A percentile compares a stretch with the other conserved stretches of the same genome.
Evolutionary conservation across 805 yeast species (phyloP).

Genomic region (Tetrapisispora phaffii): DNA sequence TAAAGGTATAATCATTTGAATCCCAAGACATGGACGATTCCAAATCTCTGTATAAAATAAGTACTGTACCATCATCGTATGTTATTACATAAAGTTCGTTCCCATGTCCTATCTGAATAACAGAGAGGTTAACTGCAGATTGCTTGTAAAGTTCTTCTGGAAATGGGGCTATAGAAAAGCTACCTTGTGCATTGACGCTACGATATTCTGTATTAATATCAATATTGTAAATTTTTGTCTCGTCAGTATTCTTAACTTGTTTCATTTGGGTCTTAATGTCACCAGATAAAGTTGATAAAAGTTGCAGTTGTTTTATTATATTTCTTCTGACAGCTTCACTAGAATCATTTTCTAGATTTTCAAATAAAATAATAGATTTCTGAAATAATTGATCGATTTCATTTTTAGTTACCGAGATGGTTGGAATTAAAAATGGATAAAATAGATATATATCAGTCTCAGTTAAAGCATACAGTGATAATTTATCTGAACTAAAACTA

Average conservation of each 20-base stretch:
- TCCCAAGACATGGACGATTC: constrained; percentile 33
- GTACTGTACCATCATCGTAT: constrained; percentile 25
- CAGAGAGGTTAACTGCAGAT: constrained; percentile 31
- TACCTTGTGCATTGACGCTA: constrained; percentile 37
- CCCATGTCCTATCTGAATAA: constrained; percentile 17
- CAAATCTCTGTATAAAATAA: constrained; percentile 26
- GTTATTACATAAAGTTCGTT: constrained; percentile 21
- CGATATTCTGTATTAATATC: constrained; percentile 16
- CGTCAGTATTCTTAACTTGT: not conserved
- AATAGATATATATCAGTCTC: constrained; percentile 48
- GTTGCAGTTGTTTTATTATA: constrained; percentile 31
- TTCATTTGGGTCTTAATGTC: constrained; percentile 9
- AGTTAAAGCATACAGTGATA: constrained; percentile 47
- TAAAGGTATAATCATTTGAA: constrained; percentile 13
- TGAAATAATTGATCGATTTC: constrained; percentile 28
- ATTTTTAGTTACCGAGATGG: constrained; percentile 6
- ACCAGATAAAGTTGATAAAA: constrained; percentile 28
- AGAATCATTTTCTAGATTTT: constrained; percentile 10
- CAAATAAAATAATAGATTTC: constrained; percentile 19
- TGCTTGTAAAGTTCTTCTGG: constrained; percentile 44
- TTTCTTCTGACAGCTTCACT: constrained; percentile 14
- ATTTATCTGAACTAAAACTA: constrained; percentile 31
- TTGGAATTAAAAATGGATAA: constrained; percentile 52
- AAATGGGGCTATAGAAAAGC: constrained; percentile 43
- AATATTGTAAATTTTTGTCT: constrained; percentile 1